These are phyloP conservation scores for Austroboletus rostrupii DNA, from an alignment of 1,284 basidiomycete species.

Conservation along the genomic window DNA sequence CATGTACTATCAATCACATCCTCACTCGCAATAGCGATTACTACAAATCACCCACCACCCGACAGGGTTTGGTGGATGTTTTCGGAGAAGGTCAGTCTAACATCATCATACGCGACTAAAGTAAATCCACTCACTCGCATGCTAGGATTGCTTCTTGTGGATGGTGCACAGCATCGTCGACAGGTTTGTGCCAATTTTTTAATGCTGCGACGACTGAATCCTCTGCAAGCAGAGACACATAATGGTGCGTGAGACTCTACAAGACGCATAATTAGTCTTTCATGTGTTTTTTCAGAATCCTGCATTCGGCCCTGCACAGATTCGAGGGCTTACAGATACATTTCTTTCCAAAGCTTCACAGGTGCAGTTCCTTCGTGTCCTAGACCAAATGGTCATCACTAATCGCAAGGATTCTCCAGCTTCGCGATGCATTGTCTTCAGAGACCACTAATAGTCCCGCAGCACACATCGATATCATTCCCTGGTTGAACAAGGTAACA, in stretches of 20 bases:
- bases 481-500: constrained; percentile 55
- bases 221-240: constrained; percentile 15
- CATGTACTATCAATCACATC: constrained; percentile 35
- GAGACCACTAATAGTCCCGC: constrained; percentile 30
- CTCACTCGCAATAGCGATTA: constrained; percentile 33
- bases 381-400: background rate
- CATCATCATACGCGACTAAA: no score
- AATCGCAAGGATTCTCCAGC: constrained; percentile 27
- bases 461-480: constrained; percentile 44
- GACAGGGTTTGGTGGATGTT: constrained; percentile 19
- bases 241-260: constrained; percentile 9
- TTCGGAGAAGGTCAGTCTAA: constrained; percentile 29
- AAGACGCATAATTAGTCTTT: background rate
- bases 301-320: background rate
- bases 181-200: constrained; percentile 15
- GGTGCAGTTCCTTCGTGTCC: constrained; percentile 28
- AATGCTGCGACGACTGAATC: background rate
- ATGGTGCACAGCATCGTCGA: constrained; percentile 23
- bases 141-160: constrained; percentile 17
- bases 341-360: constrained; percentile 51
- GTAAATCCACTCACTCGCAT: background rate
- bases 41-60: constrained; percentile 29
- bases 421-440: constrained; percentile 43
- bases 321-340: constrained; percentile 23
- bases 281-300: background rate